phyloP scores from a whole-genome alignment of 1,139 yeast genomes.

The Debaryomyces singareniensis region DNA sequence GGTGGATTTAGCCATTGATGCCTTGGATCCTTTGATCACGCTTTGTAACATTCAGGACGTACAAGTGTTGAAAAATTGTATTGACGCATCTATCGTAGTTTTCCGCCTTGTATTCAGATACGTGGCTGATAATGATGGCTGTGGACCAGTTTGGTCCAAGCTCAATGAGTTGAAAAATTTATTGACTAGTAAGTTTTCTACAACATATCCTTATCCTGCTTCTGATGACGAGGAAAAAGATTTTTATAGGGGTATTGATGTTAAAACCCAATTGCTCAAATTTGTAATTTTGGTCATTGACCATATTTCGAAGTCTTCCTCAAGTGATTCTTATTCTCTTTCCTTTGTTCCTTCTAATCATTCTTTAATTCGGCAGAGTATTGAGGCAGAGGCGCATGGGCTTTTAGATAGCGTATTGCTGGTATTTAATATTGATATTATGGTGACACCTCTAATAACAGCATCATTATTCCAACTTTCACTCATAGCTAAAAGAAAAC shows the following conservation, averaged over 20 bases:
- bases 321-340: slow-evolving; percentile 44
- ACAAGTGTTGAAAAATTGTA: slow-evolving; percentile 22
- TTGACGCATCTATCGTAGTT: slow-evolving; percentile 31
- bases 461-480: slow-evolving; percentile 50
- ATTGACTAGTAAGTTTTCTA: slow-evolving; percentile 27
- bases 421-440: slow-evolving; percentile 48
- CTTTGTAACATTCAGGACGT: slow-evolving; percentile 25
- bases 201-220: slow-evolving; percentile 36
- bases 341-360: slow-evolving; percentile 58
- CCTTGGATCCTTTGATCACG: slow-evolving; percentile 27
- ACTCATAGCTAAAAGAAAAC: slow-evolving; percentile 49
- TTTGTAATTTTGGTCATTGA: slow-evolving; percentile 67
- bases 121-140: slow-evolving; percentile 40
- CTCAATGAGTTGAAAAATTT: slow-evolving; percentile 37
- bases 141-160: slow-evolving; percentile 36
- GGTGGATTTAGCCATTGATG: slow-evolving; percentile 37
- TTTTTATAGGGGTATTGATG: slow-evolving; percentile 42
- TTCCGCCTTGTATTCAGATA: slow-evolving; percentile 35
- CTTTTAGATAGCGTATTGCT: slow-evolving; percentile 60
- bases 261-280: slow-evolving; percentile 63
- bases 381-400: slow-evolving; percentile 70
- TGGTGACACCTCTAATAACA: slow-evolving; percentile 50
- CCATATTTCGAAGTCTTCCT: slow-evolving; percentile 55
- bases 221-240: slow-evolving; percentile 49
- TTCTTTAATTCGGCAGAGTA: slow-evolving; percentile 49